Evolutionary conservation across 2,329 filamentous ascomycete genomes (phyloP).

Genomic region (Phaeosphaeriaceae sp.): DNA sequence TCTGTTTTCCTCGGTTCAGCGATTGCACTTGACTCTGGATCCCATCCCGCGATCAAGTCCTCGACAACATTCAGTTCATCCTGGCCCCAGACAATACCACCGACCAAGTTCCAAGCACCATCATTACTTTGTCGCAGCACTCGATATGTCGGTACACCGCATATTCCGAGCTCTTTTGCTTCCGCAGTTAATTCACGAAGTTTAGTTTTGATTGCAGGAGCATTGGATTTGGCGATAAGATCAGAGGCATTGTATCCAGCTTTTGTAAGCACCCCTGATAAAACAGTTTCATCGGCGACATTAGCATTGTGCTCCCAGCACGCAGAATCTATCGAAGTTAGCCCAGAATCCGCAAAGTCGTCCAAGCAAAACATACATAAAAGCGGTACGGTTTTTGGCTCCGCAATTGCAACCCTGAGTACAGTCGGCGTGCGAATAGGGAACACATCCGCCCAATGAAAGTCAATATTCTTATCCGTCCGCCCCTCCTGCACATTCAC

Average conservation of each 20-base stretch:
- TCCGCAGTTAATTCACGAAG: constrained; percentile 39
- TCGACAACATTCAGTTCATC: constrained; percentile 43
- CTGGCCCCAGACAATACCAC: constrained; percentile 43
- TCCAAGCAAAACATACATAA: constrained; percentile 29
- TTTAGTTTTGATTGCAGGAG: constrained; percentile 27
- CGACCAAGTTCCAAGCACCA: constrained; percentile 22
- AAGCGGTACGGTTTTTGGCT: constrained; percentile 25
- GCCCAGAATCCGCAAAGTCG: not conserved
- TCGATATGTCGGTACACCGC: constrained; percentile 44
- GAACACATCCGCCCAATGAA: constrained; percentile 39
- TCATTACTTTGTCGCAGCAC: constrained; percentile 21
- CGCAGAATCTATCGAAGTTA: constrained; percentile 33
- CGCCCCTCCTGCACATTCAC: constrained; percentile 35
- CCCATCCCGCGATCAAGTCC: constrained; percentile 44
- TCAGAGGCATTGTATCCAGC: constrained; percentile 33
- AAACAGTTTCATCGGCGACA: constrained; percentile 33
- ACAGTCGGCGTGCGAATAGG: constrained; percentile 44
- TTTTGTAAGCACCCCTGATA: constrained; percentile 30
- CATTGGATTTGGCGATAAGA: constrained; percentile 34
- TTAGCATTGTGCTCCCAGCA: constrained; percentile 43
- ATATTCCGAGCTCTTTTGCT: constrained; percentile 39
- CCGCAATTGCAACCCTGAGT: constrained; percentile 36
- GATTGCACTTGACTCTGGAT: constrained; percentile 7
- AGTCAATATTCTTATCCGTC: constrained; percentile 32
- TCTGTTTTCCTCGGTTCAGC: constrained; percentile 13